Percentiles rank a stretch among this genome's conserved stretches.
Conservation (phyloP, 305 asterid genomes). For the Rubia tinctorum region DNA sequence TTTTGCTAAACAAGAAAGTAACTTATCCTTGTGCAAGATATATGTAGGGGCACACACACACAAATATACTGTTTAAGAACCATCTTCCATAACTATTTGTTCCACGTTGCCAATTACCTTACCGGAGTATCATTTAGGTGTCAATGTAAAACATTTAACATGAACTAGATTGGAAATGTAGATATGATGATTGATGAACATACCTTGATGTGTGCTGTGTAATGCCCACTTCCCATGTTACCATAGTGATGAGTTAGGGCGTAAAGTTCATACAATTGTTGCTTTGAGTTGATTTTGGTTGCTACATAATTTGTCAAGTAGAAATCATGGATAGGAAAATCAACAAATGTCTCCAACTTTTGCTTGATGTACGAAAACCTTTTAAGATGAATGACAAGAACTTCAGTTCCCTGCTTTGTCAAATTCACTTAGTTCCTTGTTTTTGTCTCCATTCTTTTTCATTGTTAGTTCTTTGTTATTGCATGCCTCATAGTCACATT, state of each 20-base stretch:
- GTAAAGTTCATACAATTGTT: slow-evolving; percentile 90
- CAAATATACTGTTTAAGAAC: too few relatives aligned
- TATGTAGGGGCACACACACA: too few relatives aligned
- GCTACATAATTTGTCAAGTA: slow-evolving; percentile 89
- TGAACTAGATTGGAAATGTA: not conserved
- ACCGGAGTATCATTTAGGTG: not conserved
- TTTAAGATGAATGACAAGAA: slow-evolving; percentile 93
- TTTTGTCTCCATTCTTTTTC: too few relatives aligned
- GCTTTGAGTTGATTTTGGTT: slow-evolving; percentile 75
- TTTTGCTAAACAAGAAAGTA: too few relatives aligned
- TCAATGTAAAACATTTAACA: not conserved
- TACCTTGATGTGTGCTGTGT: slow-evolving; percentile 95
- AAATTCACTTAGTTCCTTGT: too few relatives aligned
- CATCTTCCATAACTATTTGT: too few relatives aligned
- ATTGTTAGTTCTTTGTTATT: too few relatives aligned
- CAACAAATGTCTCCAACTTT: slow-evolving; percentile 92
- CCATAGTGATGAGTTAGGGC: slow-evolving; percentile 97
- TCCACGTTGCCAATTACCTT: not conserved
- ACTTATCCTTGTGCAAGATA: too few relatives aligned
- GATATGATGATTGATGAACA: not conserved
- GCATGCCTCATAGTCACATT: not conserved
- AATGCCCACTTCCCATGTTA: slow-evolving; percentile 99
- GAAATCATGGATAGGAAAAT: slow-evolving; percentile 92
- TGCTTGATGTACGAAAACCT: slow-evolving; percentile 97
- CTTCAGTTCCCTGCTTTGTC: slow-evolving; percentile 37